Evolutionary conservation across 352 stramenopile species (phyloP), one percentile per base, ranked within the genome.

Genomic region (Plasmopara muralis): DNA sequence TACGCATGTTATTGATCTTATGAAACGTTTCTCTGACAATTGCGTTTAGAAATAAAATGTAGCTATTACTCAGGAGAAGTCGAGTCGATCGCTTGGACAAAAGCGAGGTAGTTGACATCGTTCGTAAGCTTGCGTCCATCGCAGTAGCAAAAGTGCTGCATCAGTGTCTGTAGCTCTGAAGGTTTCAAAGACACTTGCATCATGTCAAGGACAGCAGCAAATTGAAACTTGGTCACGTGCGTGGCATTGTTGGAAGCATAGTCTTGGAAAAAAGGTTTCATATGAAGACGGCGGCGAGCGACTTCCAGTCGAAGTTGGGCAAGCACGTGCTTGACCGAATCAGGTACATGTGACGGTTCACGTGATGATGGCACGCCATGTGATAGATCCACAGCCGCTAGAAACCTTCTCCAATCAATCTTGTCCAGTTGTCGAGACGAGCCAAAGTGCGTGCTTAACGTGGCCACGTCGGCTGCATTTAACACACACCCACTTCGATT

Each of bases 221-320:
- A 91, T 61, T 93, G 83, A 56, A 79, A 88, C 61, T 85, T 87
- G 39, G 72, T 91, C 52, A 93, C 80, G 31, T 68, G 75, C 2
- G 65, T 77, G 48, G 82, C 64, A 33, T 69, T 75, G 62, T 83
- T 93, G 61, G 83, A 77, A 64, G 91, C 80, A 59, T 91, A 91
- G 62, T 93, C 80, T 56, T 91, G 77, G 60, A 89, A 91, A 60
- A 90, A 91, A 20, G 83, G 78, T 67, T 93, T 93, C 74, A 93
- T 86, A 64, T 91, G 74, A 15, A 91, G 42, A 2, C 80, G 74
- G 0, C 77, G 74, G 35, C 83, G 68, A 53, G 74, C 79, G 15
- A 91, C 74, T 43, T 85, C 74, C 18, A 55, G 64, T 2, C 72
- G 72, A 20, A 90, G 38, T 16, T 57, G 68, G 33, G 68, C 70